Conservation (phyloP, 345 rosid species). For the Nephelium lappaceum region DNA sequence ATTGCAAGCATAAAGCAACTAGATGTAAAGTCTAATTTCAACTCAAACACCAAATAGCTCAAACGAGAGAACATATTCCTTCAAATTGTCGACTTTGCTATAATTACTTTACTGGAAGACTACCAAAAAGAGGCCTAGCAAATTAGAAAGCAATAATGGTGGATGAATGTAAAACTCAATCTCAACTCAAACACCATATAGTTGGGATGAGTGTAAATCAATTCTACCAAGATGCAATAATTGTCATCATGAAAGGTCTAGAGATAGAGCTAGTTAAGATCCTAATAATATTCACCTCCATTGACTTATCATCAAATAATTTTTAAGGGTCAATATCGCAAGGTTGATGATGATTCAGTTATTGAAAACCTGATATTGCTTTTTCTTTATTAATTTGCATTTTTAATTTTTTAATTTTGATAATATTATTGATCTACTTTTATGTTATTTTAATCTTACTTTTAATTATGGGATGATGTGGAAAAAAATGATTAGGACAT, state of each 20-base stretch:
- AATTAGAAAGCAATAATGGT: constrained; percentile 43
- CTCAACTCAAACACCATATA: constrained; percentile 20
- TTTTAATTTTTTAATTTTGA: too few species aligned
- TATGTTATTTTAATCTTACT: too few species aligned
- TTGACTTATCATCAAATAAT: constrained; percentile 34
- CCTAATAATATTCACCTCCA: constrained; percentile 39
- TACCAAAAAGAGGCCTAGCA: constrained; percentile 15
- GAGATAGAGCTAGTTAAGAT: constrained; percentile 42
- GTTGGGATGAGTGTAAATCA: background rate
- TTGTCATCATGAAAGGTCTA: constrained; percentile 44
- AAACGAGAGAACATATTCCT: constrained; percentile 1
- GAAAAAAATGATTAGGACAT: too few species aligned
- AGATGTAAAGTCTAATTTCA: background rate
- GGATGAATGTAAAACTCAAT: background rate
- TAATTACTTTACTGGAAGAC: constrained; percentile 31
- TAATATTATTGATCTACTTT: too few species aligned
- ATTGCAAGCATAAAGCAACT: too few species aligned
- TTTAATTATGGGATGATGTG: too few species aligned
- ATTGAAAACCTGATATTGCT: background rate
- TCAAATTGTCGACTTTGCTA: constrained; percentile 44
- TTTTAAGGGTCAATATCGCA: constrained; percentile 38
- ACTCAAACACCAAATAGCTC: background rate
- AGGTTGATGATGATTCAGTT: constrained; percentile 20
- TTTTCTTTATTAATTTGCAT: constrained; percentile 25
- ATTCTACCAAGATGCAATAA: constrained; percentile 41